These are phyloP conservation scores for Porogramme epimiltina DNA, from an alignment of 1,284 basidiomycete genomes.

Conservation along the genomic window DNA sequence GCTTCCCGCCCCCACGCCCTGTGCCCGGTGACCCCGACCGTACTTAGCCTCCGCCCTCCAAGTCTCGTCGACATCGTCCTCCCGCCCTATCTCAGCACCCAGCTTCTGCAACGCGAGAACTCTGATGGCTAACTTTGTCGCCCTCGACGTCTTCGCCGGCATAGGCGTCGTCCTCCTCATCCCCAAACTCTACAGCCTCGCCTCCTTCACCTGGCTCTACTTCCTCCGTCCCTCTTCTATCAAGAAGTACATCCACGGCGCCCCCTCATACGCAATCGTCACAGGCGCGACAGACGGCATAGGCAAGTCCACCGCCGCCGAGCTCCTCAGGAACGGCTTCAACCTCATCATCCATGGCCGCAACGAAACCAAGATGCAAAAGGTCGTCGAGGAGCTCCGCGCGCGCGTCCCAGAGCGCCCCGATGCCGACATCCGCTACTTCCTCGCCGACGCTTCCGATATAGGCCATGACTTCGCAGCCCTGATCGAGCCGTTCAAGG, in stretches of 20 bases:
- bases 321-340: constrained; percentile 32
- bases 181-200: constrained; percentile 21
- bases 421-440: constrained; percentile 25
- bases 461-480: constrained; percentile 25
- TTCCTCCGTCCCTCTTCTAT: constrained; percentile 27
- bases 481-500: constrained; percentile 24
- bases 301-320: constrained; percentile 29
- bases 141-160: constrained; percentile 13
- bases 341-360: constrained; percentile 34
- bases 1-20: too few species aligned
- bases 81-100: neutral
- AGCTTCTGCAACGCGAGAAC: neutral
- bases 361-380: constrained; percentile 30
- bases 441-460: constrained; percentile 29
- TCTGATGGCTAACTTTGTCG: neutral
- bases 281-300: constrained; percentile 36
- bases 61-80: too few species aligned
- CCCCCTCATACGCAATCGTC: constrained; percentile 29
- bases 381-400: constrained; percentile 26
- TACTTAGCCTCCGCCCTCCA: too few species aligned
- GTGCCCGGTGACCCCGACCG: too few species aligned
- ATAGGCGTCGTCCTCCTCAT: constrained; percentile 17
- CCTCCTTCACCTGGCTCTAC: constrained; percentile 29
- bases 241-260: constrained; percentile 27
- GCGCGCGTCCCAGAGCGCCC: constrained; percentile 1